phyloP scores from a whole-genome alignment of 139 green algal species.

The Mesostigma viride region DNA sequence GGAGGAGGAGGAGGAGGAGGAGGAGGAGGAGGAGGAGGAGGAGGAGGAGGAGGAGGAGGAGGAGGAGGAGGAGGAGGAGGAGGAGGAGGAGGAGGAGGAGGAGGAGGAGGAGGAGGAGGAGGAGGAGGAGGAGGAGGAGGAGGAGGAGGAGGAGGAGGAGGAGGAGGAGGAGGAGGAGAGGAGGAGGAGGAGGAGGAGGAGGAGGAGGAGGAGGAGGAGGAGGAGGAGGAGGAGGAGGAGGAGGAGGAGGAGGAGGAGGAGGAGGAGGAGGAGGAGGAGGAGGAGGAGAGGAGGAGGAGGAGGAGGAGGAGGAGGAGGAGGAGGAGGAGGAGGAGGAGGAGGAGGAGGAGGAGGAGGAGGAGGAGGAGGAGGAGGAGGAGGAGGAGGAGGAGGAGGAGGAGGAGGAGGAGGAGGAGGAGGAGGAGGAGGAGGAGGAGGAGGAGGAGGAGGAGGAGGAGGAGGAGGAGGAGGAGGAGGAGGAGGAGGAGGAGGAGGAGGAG shows the following conservation, averaged over 20 bases:
- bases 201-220: not conserved
- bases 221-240: not conserved
- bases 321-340: not conserved
- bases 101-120: too few relatives aligned
- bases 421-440: not conserved
- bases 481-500: not conserved
- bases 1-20: too few relatives aligned
- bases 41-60: too few relatives aligned
- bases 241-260: not conserved
- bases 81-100: too few relatives aligned
- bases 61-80: too few relatives aligned
- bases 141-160: too few relatives aligned
- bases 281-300: not conserved
- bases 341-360: conserved; percentile 1
- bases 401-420: not conserved
- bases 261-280: not conserved
- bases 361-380: not conserved
- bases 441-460: not conserved
- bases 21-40: too few relatives aligned
- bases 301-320: conserved; percentile 12
- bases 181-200: not conserved
- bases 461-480: not conserved
- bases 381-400: not conserved
- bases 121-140: too few relatives aligned
- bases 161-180: not conserved